Percentiles rank a stretch among this genome's conserved stretches.
Conservation (phyloP, 306 rosid genomes). For the Begonia masoniana region DNA sequence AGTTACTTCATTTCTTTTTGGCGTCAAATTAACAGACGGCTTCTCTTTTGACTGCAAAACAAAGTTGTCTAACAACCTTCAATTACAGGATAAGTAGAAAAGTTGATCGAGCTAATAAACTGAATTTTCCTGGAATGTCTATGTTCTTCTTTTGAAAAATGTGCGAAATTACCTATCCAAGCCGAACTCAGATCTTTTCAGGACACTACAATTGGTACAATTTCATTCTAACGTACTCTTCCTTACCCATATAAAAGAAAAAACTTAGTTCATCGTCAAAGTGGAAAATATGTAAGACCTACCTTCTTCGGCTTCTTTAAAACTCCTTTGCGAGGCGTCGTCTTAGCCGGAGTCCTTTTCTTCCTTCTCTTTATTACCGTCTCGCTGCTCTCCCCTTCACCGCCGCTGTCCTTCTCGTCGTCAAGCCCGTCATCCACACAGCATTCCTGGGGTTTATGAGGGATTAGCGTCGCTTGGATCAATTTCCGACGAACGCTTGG, state of each 20-base stretch:
- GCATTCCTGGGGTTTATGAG: constrained; percentile 29
- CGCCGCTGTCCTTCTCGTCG: constrained; percentile 12
- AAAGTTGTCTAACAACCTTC: not conserved
- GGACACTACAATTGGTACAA: no score
- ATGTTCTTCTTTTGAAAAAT: no score
- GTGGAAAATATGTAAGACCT: no score
- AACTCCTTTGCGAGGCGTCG: constrained; percentile 25
- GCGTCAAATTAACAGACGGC: constrained; percentile 27
- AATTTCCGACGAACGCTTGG: constrained; percentile 25
- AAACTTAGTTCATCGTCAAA: no score
- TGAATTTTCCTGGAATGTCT: no score
- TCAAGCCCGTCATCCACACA: constrained; percentile 18
- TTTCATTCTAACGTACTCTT: no score
- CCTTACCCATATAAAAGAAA: no score
- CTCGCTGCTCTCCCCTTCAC: constrained; percentile 32
- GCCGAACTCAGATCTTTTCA: no score
- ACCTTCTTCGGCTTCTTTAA: constrained; percentile 28
- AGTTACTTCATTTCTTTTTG: constrained; percentile 29
- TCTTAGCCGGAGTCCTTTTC: constrained; percentile 28
- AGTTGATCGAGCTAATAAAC: no score
- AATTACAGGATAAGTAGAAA: no score
- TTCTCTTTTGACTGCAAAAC: constrained; percentile 10
- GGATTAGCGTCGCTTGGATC: constrained; percentile 67
- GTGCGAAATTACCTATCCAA: no score
- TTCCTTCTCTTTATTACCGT: constrained; percentile 27